phyloP scores from a whole-genome alignment of 1,284 basidiomycete species.

The Pseudozyma hubeiensis region DNA sequence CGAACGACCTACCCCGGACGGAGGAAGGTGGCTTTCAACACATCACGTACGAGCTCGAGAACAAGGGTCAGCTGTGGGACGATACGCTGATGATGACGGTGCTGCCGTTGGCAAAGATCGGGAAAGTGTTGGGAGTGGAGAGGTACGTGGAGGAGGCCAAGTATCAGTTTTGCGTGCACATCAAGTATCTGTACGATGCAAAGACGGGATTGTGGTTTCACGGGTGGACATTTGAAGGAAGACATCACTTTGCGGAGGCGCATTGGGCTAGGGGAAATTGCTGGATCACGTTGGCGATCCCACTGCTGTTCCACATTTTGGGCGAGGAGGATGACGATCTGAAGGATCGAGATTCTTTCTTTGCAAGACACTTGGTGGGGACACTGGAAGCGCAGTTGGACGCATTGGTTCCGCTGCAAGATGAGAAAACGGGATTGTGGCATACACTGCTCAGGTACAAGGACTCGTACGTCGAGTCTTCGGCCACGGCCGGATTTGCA shows the following conservation, averaged over 20 bases:
- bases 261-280: slow-evolving; percentile 77
- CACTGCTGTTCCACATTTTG: slow-evolving; percentile 74
- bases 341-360: slow-evolving; percentile 9
- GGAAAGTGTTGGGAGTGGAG: slow-evolving; percentile 73
- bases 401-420: slow-evolving; percentile 73
- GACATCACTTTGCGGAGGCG: slow-evolving; percentile 74
- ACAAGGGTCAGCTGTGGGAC: slow-evolving; percentile 76
- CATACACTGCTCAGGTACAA: slow-evolving; percentile 76
- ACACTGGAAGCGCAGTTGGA: slow-evolving; percentile 74
- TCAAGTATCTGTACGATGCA: slow-evolving; percentile 73
- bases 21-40: slow-evolving; percentile 76
- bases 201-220: slow-evolving; percentile 74
- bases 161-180: slow-evolving; percentile 74
- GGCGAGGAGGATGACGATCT: slow-evolving; percentile 14
- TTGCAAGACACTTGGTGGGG: slow-evolving; percentile 71
- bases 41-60: slow-evolving; percentile 74
- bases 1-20: slow-evolving; percentile 75
- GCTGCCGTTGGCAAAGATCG: slow-evolving; percentile 76
- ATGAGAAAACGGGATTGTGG: slow-evolving; percentile 74
- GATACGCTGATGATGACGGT: slow-evolving; percentile 78
- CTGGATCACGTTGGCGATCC: slow-evolving; percentile 77
- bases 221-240: slow-evolving; percentile 73
- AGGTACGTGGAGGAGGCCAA: slow-evolving; percentile 76
- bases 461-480: slow-evolving; percentile 75
- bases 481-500: slow-evolving; percentile 76